Conservation (phyloP, 768 basidiomycete genomes). For the Terana coerulea region DNA sequence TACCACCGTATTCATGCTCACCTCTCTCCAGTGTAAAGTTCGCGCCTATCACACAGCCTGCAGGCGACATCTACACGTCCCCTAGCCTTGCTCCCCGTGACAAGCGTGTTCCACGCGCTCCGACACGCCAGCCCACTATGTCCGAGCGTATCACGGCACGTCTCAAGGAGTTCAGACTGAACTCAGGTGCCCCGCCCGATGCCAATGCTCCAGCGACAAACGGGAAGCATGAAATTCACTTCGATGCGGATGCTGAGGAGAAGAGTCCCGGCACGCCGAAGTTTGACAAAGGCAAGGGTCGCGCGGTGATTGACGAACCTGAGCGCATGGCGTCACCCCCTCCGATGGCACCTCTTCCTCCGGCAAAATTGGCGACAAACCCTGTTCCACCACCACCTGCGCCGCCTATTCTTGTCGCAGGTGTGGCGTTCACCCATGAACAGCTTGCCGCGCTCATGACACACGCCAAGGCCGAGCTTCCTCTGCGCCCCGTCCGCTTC, state of each 20-base stretch:
- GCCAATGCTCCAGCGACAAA: conserved; percentile 2
- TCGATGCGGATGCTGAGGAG: conserved; percentile 28
- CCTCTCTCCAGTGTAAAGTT: conserved; percentile 68
- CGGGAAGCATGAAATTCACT: conserved; percentile 21
- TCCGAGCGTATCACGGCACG: conserved; percentile 85
- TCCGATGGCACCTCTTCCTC: conserved; percentile 55
- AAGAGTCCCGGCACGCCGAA: conserved; percentile 37
- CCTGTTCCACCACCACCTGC: conserved; percentile 36
- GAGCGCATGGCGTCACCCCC: conserved; percentile 50
- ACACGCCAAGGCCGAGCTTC: conserved; percentile 70
- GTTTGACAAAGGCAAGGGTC: conserved; percentile 84
- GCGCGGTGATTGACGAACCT: conserved; percentile 43
- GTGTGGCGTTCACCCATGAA: conserved; percentile 60
- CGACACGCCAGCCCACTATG: conserved; percentile 70
- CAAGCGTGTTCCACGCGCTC: conserved; percentile 38
- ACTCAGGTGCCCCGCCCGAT: conserved; percentile 24
- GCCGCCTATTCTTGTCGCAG: conserved; percentile 68
- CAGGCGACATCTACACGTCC: conserved; percentile 76
- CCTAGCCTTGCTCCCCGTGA: conserved; percentile 58
- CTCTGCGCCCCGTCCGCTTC: conserved; percentile 66
- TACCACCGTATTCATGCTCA: conserved; percentile 8
- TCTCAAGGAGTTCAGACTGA: conserved; percentile 74
- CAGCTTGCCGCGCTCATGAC: conserved; percentile 67
- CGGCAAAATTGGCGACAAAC: conserved; percentile 34
- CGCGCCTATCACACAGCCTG: conserved; percentile 60